Evolutionary conservation across 768 basidiomycete species (phyloP).

Genomic region (Holtermanniella nyarrowii): DNA sequence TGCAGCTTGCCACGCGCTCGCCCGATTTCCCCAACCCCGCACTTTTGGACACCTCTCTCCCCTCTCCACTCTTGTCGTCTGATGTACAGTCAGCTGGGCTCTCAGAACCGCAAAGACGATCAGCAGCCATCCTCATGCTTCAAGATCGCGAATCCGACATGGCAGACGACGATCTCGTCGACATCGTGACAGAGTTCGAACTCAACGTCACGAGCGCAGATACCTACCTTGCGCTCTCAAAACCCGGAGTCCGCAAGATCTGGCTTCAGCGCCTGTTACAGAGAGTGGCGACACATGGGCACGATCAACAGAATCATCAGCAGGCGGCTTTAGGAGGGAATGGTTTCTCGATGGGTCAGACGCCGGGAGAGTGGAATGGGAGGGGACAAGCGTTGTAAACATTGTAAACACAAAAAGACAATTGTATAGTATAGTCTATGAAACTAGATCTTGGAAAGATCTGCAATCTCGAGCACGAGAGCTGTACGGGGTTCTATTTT

Average conservation of each 20-base stretch:
- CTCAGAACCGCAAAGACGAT: conserved; percentile 19
- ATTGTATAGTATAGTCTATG: no score
- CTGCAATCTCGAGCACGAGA: conserved; percentile 29
- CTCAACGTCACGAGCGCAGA: conserved; percentile 17
- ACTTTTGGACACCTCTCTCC: neutral
- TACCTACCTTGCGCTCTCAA: conserved; percentile 24
- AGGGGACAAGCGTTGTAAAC: no score
- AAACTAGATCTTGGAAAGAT: conserved; percentile 23
- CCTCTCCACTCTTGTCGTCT: neutral
- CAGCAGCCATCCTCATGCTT: conserved; percentile 16
- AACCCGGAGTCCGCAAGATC: conserved; percentile 15
- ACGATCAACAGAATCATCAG: no score
- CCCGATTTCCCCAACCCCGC: neutral
- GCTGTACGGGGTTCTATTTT: conserved; percentile 31
- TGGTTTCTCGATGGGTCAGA: no score
- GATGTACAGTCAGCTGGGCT: conserved; percentile 8
- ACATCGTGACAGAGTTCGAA: conserved; percentile 26
- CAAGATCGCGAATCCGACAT: conserved; percentile 13
- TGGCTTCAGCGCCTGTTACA: conserved; percentile 16
- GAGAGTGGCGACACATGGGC: neutral
- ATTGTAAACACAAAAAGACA: no score
- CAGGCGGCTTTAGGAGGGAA: no score
- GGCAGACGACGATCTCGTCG: conserved; percentile 26
- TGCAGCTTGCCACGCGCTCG: neutral
- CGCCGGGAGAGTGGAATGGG: no score